A percentile compares a stretch with the other conserved stretches of the same genome.
phyloP scores from a whole-genome alignment of 495 filamentous ascomycete species.

The Hyaloscypha variabilis region DNA sequence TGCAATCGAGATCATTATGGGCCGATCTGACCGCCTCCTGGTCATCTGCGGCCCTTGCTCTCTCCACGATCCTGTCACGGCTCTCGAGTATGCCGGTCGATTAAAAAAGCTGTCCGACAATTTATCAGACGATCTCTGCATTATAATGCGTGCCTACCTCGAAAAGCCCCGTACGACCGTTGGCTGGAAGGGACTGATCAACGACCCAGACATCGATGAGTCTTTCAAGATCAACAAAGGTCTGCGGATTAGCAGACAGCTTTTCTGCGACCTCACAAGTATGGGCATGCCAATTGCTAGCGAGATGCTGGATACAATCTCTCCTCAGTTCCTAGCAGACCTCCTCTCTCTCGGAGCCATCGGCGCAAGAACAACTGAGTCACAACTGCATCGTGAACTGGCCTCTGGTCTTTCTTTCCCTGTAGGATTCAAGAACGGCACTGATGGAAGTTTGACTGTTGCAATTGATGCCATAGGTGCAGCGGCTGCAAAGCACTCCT shows the following conservation, averaged over 20 bases:
- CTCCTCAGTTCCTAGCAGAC: constrained; percentile 92
- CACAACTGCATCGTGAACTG: constrained; percentile 91
- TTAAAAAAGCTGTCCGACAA: constrained; percentile 74
- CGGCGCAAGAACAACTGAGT: constrained; percentile 96
- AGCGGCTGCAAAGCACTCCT: constrained; percentile 89
- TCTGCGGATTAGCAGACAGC: constrained; percentile 79
- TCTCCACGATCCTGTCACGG: constrained; percentile 89
- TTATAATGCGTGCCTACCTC: constrained; percentile 98
- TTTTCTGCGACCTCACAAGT: constrained; percentile 87
- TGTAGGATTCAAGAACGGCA: constrained; percentile 99
- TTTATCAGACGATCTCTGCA: constrained; percentile 79
- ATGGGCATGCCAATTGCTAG: constrained; percentile 90
- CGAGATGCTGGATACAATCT: constrained; percentile 99
- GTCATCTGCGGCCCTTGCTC: constrained; percentile 96
- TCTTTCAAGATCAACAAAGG: constrained; percentile 99
- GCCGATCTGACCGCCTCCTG: constrained; percentile 79
- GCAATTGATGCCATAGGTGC: constrained; percentile 96
- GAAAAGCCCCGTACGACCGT: constrained; percentile 99
- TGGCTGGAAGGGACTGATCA: constrained; percentile 98
- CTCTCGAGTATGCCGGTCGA: constrained; percentile 81
- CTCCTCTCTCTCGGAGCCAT: constrained; percentile 95
- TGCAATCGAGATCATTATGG: constrained; percentile 80
- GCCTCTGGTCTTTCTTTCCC: constrained; percentile 98
- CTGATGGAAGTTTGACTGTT: constrained; percentile 91
- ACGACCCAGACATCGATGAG: constrained; percentile 97